Base-by-base conservation (phyloP, 306 rosid genomes). In the Bauhinia variegata region DNA sequence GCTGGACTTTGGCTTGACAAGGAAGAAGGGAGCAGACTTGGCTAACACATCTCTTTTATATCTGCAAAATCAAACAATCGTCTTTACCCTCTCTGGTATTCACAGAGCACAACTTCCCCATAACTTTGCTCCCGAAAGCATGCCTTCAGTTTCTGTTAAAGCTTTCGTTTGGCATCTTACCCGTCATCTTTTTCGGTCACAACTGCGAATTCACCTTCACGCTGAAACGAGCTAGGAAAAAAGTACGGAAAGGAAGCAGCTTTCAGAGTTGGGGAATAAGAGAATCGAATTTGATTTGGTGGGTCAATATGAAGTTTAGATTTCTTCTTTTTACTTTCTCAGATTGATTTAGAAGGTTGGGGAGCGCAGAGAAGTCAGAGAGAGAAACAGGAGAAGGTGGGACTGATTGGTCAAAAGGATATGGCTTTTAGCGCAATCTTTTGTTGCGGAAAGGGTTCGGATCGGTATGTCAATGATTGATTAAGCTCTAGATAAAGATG, bases 391-490 rank as follows among this genome's bases (percentile, higher is more conserved):
- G 13, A 66, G 31, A 39, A 6, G 54, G 60, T 68, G 62, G 74
- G 49, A 53, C 34, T 76, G 67, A 43, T 76, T 62, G 77, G 69
- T 64, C 43, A 56, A 72, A 68, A 36, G 81, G 75, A 52, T 63
- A 89, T 89, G 93, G 92, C 75, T 69, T 78, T 84, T 60, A 57
- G 70, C 74, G 61, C 73, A 32, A 71, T 91, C 69, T 85, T 86
- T 75, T 84, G 89, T 37, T 89, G 93, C 15, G 88, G 89, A 67
- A 83, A 59, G 70, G 85, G 72, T 63, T 84, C 84, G 8, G 84
- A 86, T 78, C 89, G 96, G 98, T 93, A 84, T 33, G 93, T 41
- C 18, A 11, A 47, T 71, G 54, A 55, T 57, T 67, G 57, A 28
- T 63, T 33, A 44, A 41, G 44, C 38, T 52, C 11, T 39, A 4